Percentiles rank a stretch among this genome's conserved stretches.
Evolutionary conservation across 768 basidiomycete genomes (phyloP).

Genomic region (Termitomyces sp.): DNA sequence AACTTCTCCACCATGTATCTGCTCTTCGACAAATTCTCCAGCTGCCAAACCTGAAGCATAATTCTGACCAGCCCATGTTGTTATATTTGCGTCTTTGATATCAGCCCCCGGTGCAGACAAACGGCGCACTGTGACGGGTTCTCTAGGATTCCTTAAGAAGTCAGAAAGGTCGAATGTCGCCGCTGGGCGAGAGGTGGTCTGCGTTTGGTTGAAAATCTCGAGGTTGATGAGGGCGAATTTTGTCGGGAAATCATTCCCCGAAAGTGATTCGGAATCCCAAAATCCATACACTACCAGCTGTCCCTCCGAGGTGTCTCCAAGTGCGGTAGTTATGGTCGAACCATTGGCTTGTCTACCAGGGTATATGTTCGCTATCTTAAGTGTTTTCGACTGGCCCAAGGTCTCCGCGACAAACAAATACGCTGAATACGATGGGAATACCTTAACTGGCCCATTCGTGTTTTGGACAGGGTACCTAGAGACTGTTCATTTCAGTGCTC

Average conservation of each 20-base stretch:
- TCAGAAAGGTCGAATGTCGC: slow-evolving; percentile 42
- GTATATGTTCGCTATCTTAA: slow-evolving; percentile 42
- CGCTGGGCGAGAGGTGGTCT: slow-evolving; percentile 31
- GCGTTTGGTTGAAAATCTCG: slow-evolving; percentile 45
- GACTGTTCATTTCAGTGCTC: not conserved
- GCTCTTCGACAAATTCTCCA: slow-evolving; percentile 34
- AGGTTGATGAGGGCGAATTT: slow-evolving; percentile 46
- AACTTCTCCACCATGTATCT: slow-evolving; percentile 24
- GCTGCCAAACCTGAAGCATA: slow-evolving; percentile 35
- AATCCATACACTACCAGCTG: slow-evolving; percentile 47
- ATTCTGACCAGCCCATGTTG: slow-evolving; percentile 46
- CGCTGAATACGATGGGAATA: slow-evolving; percentile 49
- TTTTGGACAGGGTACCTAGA: slow-evolving; percentile 44
- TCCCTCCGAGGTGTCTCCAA: slow-evolving; percentile 41
- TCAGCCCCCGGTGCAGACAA: slow-evolving; percentile 45
- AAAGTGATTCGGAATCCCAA: slow-evolving; percentile 30
- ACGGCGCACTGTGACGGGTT: slow-evolving; percentile 30
- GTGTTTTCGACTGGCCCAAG: slow-evolving; percentile 35
- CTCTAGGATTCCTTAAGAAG: slow-evolving; percentile 23
- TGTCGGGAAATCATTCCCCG: slow-evolving; percentile 26
- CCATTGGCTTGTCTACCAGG: slow-evolving; percentile 47
- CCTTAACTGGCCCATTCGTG: slow-evolving; percentile 39
- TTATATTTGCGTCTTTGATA: slow-evolving; percentile 34
- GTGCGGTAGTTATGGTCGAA: slow-evolving; percentile 44
- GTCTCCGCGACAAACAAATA: slow-evolving; percentile 46